Evolutionary conservation across 2,329 filamentous ascomycete species (phyloP).

Genomic region (Diaporthe sp.): DNA sequence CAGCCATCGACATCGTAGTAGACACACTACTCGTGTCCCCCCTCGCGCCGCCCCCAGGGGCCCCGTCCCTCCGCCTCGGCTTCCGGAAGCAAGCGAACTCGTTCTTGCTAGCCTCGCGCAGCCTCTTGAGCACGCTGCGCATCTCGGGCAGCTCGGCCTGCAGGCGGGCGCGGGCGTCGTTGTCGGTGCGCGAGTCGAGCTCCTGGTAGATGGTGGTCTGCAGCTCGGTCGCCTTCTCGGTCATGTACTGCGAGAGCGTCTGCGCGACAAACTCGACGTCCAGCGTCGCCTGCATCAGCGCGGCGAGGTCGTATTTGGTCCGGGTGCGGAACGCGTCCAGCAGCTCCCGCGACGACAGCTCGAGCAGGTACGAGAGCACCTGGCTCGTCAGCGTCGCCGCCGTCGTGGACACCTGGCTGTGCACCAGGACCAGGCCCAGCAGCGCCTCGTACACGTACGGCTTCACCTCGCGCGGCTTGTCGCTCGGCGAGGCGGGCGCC

Average conservation of each 20-base stretch:
- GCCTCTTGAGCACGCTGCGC: constrained; percentile 84
- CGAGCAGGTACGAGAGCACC: constrained; percentile 87
- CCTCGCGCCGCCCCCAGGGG: constrained; percentile 12
- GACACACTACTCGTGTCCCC: constrained; percentile 30
- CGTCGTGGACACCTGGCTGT: constrained; percentile 88
- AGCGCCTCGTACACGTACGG: constrained; percentile 92
- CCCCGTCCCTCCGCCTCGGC: constrained; percentile 50
- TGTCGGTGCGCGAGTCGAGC: constrained; percentile 88
- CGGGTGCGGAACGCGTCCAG: constrained; percentile 81
- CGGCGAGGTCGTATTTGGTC: constrained; percentile 76
- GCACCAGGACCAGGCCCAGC: constrained; percentile 86
- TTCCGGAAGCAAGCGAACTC: constrained; percentile 90
- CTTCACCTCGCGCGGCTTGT: constrained; percentile 78
- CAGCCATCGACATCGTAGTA: constrained; percentile 28
- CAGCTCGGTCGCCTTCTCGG: constrained; percentile 80
- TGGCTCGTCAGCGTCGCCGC: constrained; percentile 80
- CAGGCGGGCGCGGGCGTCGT: constrained; percentile 80
- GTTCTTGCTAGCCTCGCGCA: constrained; percentile 83
- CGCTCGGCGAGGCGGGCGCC: constrained; percentile 65
- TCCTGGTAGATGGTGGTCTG: constrained; percentile 94
- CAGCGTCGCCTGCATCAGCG: constrained; percentile 95
- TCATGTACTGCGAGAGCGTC: constrained; percentile 90
- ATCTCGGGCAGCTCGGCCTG: constrained; percentile 92
- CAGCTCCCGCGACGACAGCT: constrained; percentile 83
- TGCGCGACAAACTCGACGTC: constrained; percentile 98